These are phyloP conservation scores for Hericium rajendrae DNA, from an alignment of 768 basidiomycete genomes.

Conservation along the genomic window DNA sequence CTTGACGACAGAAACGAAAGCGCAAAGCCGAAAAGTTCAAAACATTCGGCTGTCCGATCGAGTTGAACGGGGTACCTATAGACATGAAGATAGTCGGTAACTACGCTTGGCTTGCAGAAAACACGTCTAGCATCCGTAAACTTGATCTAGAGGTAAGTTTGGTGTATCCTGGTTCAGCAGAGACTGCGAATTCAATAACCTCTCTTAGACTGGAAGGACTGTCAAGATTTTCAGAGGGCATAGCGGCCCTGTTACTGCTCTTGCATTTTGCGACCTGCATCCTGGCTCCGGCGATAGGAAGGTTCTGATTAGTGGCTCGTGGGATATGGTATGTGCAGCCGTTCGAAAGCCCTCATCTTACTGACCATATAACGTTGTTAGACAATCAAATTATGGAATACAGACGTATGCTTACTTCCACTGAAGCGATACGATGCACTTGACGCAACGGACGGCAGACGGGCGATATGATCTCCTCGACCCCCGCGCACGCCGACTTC, in stretches of 20 bases:
- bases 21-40: conserved; percentile 65
- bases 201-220: conserved; percentile 66
- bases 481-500: conserved; percentile 80
- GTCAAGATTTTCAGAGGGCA: conserved; percentile 74
- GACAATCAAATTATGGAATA: conserved; percentile 86
- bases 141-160: conserved; percentile 63
- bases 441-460: conserved; percentile 37
- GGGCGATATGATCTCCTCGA: conserved; percentile 59
- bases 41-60: conserved; percentile 68
- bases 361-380: conserved; percentile 23
- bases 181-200: neutral
- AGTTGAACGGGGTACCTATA: conserved; percentile 66
- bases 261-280: conserved; percentile 52
- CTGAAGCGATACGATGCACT: neutral
- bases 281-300: conserved; percentile 31
- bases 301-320: conserved; percentile 81
- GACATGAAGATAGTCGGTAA: conserved; percentile 55
- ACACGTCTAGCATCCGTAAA: conserved; percentile 62
- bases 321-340: conserved; percentile 61
- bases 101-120: conserved; percentile 83
- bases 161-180: neutral
- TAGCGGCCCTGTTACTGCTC: conserved; percentile 76
- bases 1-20: conserved; percentile 46
- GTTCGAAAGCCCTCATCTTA: neutral
- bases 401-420: conserved; percentile 38